Base-by-base conservation (phyloP, 2,329 filamentous ascomycete species). In the Penicillium carneum region DNA sequence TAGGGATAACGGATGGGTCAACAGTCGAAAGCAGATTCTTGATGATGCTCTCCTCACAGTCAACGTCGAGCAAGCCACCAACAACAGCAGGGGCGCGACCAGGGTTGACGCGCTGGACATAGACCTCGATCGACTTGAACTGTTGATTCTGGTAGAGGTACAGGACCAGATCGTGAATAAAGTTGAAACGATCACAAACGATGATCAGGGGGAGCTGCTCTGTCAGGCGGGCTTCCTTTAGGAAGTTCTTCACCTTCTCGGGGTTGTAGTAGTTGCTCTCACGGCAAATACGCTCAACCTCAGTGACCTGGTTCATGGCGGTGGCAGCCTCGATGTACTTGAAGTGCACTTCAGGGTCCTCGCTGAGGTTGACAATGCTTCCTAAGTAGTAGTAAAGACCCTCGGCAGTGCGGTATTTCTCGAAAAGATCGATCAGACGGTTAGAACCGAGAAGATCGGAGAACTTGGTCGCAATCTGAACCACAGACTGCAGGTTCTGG, bases 61-160 rank as follows among this genome's bases (percentile, higher is more conserved):
- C 95, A 55, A 99, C 95, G 73, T 99, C 95, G 50, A 99, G 84
- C 34, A 99, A 83, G 38, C 93, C 95, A 70, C 95, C 95, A 68
- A 99, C 88, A 63, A 99, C 95, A 59, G 93, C 91, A 5, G 95
- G 95, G 6, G 96, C 95, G 71, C 95, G 86, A 16, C 90, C 84
- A 6, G 95, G 93, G 81, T 99, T 99, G 70, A 99, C 93, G 46
- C 92, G 90, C 83, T 99, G 95, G 31, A 99, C 95, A 71, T 99
- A 99, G 10, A 96, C 89, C 81, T 99, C 95, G 67, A 99, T 99
- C 1, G 95, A 97, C 82, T 96, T 93, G 86, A 97, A 99, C 76
- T 98, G 94, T 80, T 99, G 94, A 81, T 96, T 96, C 84, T 98
- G 95, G 84, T 99, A 99, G 9, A 99, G 87, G 80, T 95, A 97